Evolutionary conservation across 345 rosid genomes (phyloP).

Genomic region (Fremontodendron californicum): DNA sequence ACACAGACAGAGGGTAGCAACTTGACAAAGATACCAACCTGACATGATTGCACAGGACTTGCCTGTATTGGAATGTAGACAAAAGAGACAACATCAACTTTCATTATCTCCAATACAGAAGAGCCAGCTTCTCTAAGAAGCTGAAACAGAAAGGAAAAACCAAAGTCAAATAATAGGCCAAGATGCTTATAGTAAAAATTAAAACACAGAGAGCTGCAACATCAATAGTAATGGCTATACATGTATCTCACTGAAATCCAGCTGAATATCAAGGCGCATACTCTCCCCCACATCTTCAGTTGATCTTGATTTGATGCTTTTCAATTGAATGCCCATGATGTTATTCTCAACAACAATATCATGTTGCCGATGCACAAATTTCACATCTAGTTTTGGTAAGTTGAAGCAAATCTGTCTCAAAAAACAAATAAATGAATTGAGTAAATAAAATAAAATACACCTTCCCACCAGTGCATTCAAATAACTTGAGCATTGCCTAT

Average conservation of each 20-base stretch:
- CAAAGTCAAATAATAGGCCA: conserved; percentile 16
- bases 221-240: conserved; percentile 36
- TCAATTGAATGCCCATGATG: conserved; percentile 79
- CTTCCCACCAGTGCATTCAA: neutral
- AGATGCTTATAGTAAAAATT: conserved; percentile 14
- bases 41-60: conserved; percentile 26
- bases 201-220: conserved; percentile 26
- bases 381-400: conserved; percentile 79
- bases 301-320: conserved; percentile 60
- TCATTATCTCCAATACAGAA: conserved; percentile 84
- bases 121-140: conserved; percentile 69
- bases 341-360: conserved; percentile 63
- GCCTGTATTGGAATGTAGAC: conserved; percentile 83
- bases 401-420: conserved; percentile 59
- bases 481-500: neutral
- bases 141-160: conserved; percentile 50
- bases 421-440: conserved; percentile 13
- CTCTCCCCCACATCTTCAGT: conserved; percentile 89
- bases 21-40: conserved; percentile 15
- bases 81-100: conserved; percentile 73
- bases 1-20: conserved; percentile 6
- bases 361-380: conserved; percentile 66
- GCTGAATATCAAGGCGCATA: conserved; percentile 80
- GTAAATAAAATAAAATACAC: neutral
- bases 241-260: conserved; percentile 95